These are phyloP conservation scores for Metschnikowia reukaufii DNA, from an alignment of 805 yeast genomes.

Conservation along the genomic window DNA sequence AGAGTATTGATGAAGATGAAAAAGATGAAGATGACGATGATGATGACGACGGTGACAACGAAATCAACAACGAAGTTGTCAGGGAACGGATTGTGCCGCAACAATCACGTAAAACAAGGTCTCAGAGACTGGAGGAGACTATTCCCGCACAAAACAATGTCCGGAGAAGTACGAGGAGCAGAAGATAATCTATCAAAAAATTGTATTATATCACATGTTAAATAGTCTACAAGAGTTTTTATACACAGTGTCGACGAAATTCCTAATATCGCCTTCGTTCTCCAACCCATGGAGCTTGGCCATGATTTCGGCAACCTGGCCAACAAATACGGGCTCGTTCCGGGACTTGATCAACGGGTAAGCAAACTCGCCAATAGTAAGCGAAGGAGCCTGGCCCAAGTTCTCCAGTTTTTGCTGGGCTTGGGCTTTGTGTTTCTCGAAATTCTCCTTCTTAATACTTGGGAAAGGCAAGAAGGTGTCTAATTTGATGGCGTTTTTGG, in stretches of 20 bases:
- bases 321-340: conserved; percentile 89
- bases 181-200: neutral
- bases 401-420: conserved; percentile 21
- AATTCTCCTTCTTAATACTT: conserved; percentile 64
- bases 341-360: conserved; percentile 70
- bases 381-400: conserved; percentile 8
- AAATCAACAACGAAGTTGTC: neutral
- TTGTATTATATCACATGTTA: conserved; percentile 12
- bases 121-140: neutral
- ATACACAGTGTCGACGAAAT: conserved; percentile 37
- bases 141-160: neutral
- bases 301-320: conserved; percentile 66
- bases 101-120: conserved; percentile 1
- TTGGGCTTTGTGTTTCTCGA: conserved; percentile 31
- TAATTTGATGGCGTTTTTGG: conserved; percentile 30
- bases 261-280: conserved; percentile 29
- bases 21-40: neutral
- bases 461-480: conserved; percentile 62
- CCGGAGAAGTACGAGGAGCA: neutral
- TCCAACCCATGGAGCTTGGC: conserved; percentile 31
- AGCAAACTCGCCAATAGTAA: conserved; percentile 26
- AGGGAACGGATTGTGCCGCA: conserved; percentile 2
- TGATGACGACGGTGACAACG: neutral
- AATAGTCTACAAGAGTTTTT: conserved; percentile 37
- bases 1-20: conserved; percentile 4